Base-by-base conservation (phyloP, 139 green algal genomes). In the Chlamydomonas applanata region DNA sequence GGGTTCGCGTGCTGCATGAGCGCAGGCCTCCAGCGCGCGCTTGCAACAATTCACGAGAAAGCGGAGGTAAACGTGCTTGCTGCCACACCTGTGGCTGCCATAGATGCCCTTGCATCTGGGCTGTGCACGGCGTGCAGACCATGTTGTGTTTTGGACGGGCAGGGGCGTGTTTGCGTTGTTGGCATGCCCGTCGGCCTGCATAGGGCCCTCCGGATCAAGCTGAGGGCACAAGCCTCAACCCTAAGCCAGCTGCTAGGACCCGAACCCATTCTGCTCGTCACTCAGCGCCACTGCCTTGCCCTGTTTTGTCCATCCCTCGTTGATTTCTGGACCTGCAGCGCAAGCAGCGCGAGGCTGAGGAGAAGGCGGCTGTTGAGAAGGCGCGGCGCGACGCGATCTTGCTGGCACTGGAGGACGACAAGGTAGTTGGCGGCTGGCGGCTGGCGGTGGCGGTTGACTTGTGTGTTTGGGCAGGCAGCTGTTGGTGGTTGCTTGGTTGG, bases 11-110 rank as follows among this genome's bases (percentile, higher is more conserved):
- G 20, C 69, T n/a, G 24, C 33, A 0, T 24, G n/a, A n/a, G n/a
- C 1, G 2, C 59, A 33, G 57, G n/a, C 0, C 76, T 80, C 34
- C 69, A 77, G 49, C 68, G 73, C 30, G 73, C 76, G 3, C 36
- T 78, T n/a, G 34, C 61, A 5, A 84, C 75, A 4, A 63, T 88
- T 22, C 76, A 88, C 27, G 79, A 78, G 27, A 88, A 88, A 56
- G 68, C 82, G 14, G 82, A 84, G 82, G 82, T 87, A 49, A 11
- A 11, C 40, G 11, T 11, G 7, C 40, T 19, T 19, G 40, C 11
- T 7, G 7, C 7, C 40, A 49, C 11, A 49, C 7, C 40, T 49
- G 7, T n/a, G n/a, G n/a, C n/a, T n/a, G n/a, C n/a, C n/a, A n/a
- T n/a, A n/a, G n/a, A n/a, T n/a, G n/a, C n/a, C n/a, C n/a, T n/a